Percentiles rank a stretch among this genome's conserved stretches.
Conservation (phyloP, 768 basidiomycete species). For the Panaeolus cyanescens region DNA sequence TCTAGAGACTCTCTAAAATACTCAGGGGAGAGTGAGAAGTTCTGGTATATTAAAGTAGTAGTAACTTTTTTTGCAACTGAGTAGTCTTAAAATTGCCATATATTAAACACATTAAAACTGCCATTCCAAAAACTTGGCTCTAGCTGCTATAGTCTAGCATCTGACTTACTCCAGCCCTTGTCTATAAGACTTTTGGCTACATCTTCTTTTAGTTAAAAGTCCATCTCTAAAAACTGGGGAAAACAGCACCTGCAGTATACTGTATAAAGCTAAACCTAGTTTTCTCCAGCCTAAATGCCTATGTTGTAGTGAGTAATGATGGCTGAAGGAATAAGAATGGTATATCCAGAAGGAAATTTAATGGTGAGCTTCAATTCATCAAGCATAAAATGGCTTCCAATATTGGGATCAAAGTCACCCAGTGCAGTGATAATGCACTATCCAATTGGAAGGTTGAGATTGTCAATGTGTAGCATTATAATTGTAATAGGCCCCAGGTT, state of each 20-base stretch:
- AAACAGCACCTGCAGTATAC: constrained; percentile 7
- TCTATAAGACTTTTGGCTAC: no score
- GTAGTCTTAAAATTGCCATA: no score
- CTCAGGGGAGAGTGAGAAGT: no score
- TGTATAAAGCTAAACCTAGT: constrained; percentile 4
- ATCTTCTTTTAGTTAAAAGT: no score
- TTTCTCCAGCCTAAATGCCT: not conserved
- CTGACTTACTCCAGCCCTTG: no score
- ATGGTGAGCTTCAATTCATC: not conserved
- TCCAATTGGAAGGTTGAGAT: not conserved
- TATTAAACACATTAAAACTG: no score
- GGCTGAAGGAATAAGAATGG: constrained; percentile 2
- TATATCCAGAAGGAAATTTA: not conserved
- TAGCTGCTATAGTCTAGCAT: no score
- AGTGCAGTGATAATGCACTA: not conserved
- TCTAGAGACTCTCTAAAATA: no score
- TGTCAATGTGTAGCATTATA: not conserved
- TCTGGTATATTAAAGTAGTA: no score
- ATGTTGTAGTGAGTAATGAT: not conserved
- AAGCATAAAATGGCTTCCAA: not conserved
- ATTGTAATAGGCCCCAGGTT: not conserved
- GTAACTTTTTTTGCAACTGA: no score
- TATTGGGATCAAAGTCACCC: not conserved
- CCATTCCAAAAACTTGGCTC: no score
- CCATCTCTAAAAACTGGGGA: no score